Conservation (phyloP, 2,329 filamentous ascomycete species). For the Paraphaeosphaeria sporulosa region DNA sequence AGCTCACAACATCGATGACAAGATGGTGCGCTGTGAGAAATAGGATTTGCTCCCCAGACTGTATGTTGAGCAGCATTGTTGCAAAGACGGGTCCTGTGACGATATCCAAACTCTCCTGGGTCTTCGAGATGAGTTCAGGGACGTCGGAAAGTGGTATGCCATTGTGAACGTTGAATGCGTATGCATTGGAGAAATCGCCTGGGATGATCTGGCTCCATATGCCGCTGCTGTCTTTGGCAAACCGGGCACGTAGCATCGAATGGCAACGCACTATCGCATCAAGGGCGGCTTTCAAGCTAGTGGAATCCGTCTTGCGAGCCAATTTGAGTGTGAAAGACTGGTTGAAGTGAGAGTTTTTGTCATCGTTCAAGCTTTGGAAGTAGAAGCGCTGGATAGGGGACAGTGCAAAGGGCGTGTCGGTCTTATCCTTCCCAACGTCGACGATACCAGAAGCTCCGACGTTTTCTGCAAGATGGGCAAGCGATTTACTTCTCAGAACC, state of each 20-base stretch:
- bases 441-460: conserved; percentile 18
- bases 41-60: conserved; percentile 29
- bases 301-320: conserved; percentile 30
- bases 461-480: conserved; percentile 36
- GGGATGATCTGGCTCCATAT: conserved; percentile 35
- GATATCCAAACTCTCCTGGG: conserved; percentile 40
- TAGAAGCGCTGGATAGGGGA: conserved; percentile 57
- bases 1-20: conserved; percentile 44
- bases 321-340: conserved; percentile 55
- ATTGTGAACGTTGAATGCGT: conserved; percentile 29
- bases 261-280: conserved; percentile 38
- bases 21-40: conserved; percentile 45
- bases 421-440: conserved; percentile 25
- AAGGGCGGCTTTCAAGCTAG: conserved; percentile 32
- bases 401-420: conserved; percentile 48
- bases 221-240: conserved; percentile 22
- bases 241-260: conserved; percentile 45
- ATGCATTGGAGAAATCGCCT: conserved; percentile 21
- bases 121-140: conserved; percentile 25
- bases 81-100: conserved; percentile 39
- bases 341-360: conserved; percentile 53
- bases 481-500: conserved; percentile 42
- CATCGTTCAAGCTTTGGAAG: conserved; percentile 42
- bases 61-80: conserved; percentile 30
- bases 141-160: conserved; percentile 17